Base-by-base conservation (phyloP, 2,329 filamentous ascomycete genomes). In the Aspergillus felis region DNA sequence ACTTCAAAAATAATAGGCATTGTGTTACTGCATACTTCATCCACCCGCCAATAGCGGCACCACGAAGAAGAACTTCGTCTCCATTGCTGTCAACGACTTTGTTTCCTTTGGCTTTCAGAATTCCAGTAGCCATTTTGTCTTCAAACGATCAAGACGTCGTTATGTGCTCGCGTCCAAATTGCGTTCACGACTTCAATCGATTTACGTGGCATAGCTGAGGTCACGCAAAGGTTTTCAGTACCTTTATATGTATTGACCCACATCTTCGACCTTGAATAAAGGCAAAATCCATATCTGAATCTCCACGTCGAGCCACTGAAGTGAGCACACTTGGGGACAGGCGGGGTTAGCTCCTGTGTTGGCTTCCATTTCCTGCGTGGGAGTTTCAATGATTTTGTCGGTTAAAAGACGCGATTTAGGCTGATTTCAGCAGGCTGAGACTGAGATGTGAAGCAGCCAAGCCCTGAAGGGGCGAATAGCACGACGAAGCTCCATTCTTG, bases 41-140 rank as follows among this genome's bases (percentile, higher is more conserved):
- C 76, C 75, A 79, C 59, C 78, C 76, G 51, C 75, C 76, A 51
- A 78, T 64, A n/a, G 70, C 79, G 35, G 79, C 74, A 53, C 81
- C 78, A 44, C 78, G 74, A 25, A 84, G 76, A 7, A 83, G 69
- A 14, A 84, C 75, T 3, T 67, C 66, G 12, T 79, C 70, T 22
- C 76, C 79, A 51, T 77, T 66, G 0, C 70, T 67, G 58, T 80
- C 77, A 32, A 84, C 77, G 20, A 84, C 75, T 29, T 74, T 69
- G 35, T 74, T 72, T 29, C 72, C 77, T 42, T 76, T 66, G 20
- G 80, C 77, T 54, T 68, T 73, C 4, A 80, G 67, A 25, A 79
- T 74, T 3, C 69, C 72, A 20, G 65, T 68, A 5, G 71, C 54
- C 68, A 75, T 72, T 12, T 64, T 66, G 12, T 56, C 3, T 25